A percentile compares a stretch with the other conserved stretches of the same genome.
Conservation (phyloP, 345 rosid species). For the Trapa incisa region DNA sequence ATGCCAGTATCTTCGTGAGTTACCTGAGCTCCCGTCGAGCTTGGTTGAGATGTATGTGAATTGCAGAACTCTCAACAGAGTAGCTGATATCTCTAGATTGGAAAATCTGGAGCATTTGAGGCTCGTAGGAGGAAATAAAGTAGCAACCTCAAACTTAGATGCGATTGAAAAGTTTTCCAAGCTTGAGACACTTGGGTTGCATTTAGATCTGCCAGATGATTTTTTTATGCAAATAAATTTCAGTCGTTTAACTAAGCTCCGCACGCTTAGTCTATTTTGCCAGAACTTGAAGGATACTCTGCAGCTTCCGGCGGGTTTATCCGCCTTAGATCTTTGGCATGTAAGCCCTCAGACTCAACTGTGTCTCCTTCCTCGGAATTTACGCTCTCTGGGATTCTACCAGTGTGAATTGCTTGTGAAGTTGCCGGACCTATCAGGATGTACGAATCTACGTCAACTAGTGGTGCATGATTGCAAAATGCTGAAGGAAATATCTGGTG, state of each 20-base stretch:
- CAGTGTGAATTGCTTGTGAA: no score
- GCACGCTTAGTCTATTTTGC: background rate
- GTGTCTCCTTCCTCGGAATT: no score
- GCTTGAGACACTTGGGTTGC: background rate
- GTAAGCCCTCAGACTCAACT: no score
- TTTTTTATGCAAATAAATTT: background rate
- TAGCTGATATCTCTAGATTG: background rate
- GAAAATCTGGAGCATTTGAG: background rate
- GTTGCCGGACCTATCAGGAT: no score
- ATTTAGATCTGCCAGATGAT: background rate
- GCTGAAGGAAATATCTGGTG: no score
- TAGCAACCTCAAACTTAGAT: background rate
- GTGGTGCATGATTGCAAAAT: no score
- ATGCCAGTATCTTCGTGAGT: background rate
- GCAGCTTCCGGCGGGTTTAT: no score
- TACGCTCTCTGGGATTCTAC: no score
- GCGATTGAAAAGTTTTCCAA: constrained; percentile 3
- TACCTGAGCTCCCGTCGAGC: constrained; percentile 1
- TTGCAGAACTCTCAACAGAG: background rate
- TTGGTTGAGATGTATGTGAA: background rate
- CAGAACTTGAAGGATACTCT: background rate
- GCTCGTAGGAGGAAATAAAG: background rate
- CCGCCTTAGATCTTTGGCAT: no score
- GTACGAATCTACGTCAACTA: no score
- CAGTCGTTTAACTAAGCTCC: background rate